Evolutionary conservation across 2,329 filamentous ascomycete species (phyloP).

Genomic region (Xylaria sp.): DNA sequence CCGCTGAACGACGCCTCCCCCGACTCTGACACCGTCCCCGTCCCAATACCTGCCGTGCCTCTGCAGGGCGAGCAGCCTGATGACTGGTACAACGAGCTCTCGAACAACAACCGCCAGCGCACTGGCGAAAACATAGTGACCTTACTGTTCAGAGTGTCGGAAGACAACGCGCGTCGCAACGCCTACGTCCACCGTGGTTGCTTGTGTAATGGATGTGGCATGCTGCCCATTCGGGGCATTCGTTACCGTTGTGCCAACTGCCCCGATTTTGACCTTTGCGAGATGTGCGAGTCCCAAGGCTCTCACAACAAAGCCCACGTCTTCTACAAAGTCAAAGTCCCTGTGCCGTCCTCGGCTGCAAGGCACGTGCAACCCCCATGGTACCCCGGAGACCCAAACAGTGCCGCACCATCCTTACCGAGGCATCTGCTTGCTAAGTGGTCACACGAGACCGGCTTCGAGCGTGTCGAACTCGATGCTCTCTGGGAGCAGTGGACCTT

Average conservation of each 20-base stretch:
- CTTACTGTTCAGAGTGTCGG: conserved; percentile 88
- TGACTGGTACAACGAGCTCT: conserved; percentile 59
- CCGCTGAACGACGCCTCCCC: conserved; percentile 45
- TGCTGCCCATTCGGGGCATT: conserved; percentile 87
- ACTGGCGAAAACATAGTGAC: conserved; percentile 82
- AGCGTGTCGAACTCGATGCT: conserved; percentile 86
- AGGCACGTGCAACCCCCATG: conserved; percentile 81
- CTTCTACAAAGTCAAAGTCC: conserved; percentile 94
- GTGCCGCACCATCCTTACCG: conserved; percentile 70
- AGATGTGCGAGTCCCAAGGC: conserved; percentile 82
- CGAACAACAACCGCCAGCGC: conserved; percentile 50
- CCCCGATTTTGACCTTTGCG: conserved; percentile 93
- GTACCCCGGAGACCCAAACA: conserved; percentile 86
- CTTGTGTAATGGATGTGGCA: conserved; percentile 86
- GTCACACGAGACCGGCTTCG: conserved; percentile 75
- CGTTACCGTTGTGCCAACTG: conserved; percentile 96
- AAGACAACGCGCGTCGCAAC: conserved; percentile 86
- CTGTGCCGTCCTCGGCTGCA: conserved; percentile 81
- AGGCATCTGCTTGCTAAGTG: conserved; percentile 70
- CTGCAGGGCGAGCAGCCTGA: conserved; percentile 48
- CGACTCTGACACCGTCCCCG: conserved; percentile 30
- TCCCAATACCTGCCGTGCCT: not conserved
- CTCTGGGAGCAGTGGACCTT: conserved; percentile 98
- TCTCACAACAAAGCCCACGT: conserved; percentile 88
- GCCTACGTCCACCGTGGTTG: conserved; percentile 93